A percentile compares a stretch with the other conserved stretches of the same genome.
Conservation (phyloP, 2,329 filamentous ascomycete species). For the Trichoderma citrinoviride region DNA sequence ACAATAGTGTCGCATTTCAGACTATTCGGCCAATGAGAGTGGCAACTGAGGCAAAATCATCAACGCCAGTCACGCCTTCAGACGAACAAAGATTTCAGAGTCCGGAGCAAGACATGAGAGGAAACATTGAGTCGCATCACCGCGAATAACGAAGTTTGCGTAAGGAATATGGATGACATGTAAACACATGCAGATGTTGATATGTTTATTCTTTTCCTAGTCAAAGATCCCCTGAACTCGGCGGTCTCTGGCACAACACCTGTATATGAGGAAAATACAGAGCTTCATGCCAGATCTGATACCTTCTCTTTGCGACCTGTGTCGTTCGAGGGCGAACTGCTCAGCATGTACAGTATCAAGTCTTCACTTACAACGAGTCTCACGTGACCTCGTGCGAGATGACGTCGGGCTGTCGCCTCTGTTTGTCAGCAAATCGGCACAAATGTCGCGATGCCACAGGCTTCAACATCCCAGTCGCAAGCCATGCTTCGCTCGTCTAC, state of each 20-base stretch:
- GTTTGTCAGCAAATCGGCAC: constrained; percentile 1
- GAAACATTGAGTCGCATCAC: too few relatives aligned
- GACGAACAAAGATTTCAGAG: not conserved
- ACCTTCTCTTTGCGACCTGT: not conserved
- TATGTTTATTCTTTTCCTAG: too few relatives aligned
- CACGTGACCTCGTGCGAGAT: not conserved
- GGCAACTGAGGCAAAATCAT: not conserved
- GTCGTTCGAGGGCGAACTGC: too few relatives aligned
- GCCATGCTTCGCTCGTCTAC: not conserved
- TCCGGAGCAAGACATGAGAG: too few relatives aligned
- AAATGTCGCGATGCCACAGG: constrained; percentile 4
- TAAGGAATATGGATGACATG: too few relatives aligned
- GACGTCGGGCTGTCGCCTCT: not conserved
- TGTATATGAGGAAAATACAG: not conserved
- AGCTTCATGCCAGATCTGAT: not conserved
- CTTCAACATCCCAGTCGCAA: not conserved
- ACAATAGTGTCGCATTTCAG: not conserved
- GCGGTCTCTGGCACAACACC: not conserved
- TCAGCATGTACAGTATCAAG: not conserved
- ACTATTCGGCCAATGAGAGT: not conserved
- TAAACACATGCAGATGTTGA: too few relatives aligned
- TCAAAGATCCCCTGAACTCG: not conserved
- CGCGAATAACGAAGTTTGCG: too few relatives aligned
- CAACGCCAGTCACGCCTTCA: not conserved
- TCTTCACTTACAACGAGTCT: not conserved